Evolutionary conservation across 768 basidiomycete species (phyloP).

Genomic region (Xerocomus brunneocitrinus): DNA sequence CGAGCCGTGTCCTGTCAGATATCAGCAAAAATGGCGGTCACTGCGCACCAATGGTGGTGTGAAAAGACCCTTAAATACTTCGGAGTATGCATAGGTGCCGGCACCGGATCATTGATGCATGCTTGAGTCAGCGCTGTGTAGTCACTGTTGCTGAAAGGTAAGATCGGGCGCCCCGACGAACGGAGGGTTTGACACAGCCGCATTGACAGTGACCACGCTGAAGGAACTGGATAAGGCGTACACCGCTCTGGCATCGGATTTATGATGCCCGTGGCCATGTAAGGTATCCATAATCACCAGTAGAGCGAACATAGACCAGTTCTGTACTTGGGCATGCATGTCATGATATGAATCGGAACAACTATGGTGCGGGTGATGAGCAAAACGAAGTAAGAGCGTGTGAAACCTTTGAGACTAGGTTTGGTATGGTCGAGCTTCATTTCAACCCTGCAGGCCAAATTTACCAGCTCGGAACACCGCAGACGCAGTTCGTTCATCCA

Average conservation of each 20-base stretch:
- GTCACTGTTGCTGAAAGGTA: not conserved
- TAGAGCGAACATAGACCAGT: not conserved
- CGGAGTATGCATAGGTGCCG: not conserved
- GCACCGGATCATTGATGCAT: not conserved
- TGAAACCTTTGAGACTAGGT: not conserved
- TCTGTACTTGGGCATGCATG: not conserved
- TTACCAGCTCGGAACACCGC: not conserved
- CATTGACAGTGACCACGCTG: not conserved
- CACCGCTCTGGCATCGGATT: not conserved
- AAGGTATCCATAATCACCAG: not conserved
- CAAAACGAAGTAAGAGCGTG: not conserved
- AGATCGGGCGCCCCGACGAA: not conserved
- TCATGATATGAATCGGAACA: not conserved
- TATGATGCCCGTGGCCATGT: not conserved
- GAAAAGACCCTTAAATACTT: not conserved
- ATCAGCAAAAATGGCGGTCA: not conserved
- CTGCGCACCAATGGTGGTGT: not conserved
- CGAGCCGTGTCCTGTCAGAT: not conserved
- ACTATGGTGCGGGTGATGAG: not conserved
- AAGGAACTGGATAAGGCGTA: not conserved
- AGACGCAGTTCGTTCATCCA: not conserved
- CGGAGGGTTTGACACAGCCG: not conserved
- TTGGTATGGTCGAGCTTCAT: no score
- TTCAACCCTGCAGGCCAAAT: not conserved
- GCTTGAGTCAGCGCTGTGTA: constrained; percentile 1